A percentile compares a stretch with the other conserved stretches of the same genome.
phyloP scores from a whole-genome alignment of 1,284 basidiomycete species.

The Ganoderma lingzhi region DNA sequence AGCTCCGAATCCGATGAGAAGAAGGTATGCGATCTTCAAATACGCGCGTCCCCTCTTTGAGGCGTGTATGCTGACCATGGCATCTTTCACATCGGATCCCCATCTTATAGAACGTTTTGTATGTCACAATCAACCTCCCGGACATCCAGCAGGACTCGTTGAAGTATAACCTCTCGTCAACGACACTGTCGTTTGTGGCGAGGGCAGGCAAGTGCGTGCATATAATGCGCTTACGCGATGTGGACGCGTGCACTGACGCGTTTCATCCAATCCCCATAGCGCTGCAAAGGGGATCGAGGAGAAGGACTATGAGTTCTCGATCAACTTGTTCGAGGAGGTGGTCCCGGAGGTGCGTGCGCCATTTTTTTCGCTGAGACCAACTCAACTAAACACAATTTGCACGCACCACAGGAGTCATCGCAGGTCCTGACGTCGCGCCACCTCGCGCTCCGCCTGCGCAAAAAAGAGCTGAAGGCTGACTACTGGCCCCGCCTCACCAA shows the following conservation, averaged over 20 bases:
- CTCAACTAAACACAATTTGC: not conserved
- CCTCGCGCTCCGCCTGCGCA: constrained; percentile 75
- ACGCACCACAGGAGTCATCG: constrained; percentile 63
- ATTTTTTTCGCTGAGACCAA: not conserved
- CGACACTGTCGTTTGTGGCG: constrained; percentile 75
- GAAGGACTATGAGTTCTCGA: constrained; percentile 74
- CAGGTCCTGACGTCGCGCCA: constrained; percentile 72
- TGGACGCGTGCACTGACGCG: constrained; percentile 23
- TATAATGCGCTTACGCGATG: not conserved
- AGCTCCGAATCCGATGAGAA: constrained; percentile 70
- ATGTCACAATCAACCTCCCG: constrained; percentile 85
- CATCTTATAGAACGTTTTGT: constrained; percentile 78
- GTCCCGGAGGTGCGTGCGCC: constrained; percentile 66
- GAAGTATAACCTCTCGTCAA: constrained; percentile 69
- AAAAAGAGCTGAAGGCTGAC: constrained; percentile 79
- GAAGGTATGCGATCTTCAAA: constrained; percentile 60
- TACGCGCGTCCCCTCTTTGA: constrained; percentile 11
- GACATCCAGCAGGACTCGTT: constrained; percentile 75
- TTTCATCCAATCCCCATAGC: constrained; percentile 41
- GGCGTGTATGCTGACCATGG: constrained; percentile 35
- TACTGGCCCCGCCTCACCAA: constrained; percentile 93
- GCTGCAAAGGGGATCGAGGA: constrained; percentile 59
- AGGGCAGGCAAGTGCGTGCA: constrained; percentile 72
- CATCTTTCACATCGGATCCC: constrained; percentile 30
- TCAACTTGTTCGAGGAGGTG: constrained; percentile 80